Percentiles rank a stretch among this genome's conserved stretches.
Evolutionary conservation across 1,284 basidiomycete genomes (phyloP).

Genomic region (Xerocomus cyaneibrunnescens): DNA sequence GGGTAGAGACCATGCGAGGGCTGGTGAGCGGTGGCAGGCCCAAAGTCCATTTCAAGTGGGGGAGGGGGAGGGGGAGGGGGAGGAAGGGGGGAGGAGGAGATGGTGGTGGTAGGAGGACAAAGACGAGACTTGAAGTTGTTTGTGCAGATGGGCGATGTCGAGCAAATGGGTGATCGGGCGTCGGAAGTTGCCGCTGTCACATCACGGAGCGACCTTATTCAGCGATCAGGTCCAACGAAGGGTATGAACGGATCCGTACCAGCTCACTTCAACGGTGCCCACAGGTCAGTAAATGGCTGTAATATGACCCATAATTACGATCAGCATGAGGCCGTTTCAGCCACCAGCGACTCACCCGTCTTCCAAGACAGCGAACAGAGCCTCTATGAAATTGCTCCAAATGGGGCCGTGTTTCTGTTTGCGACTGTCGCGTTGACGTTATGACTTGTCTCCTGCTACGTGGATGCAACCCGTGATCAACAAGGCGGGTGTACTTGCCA

Average conservation of each 20-base stretch:
- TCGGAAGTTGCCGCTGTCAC: conserved; percentile 47
- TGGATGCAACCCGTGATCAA: conserved; percentile 8
- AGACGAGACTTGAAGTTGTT: conserved; percentile 25
- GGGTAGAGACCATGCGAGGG: conserved; percentile 48
- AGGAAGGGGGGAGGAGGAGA: conserved; percentile 14
- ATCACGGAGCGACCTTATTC: conserved; percentile 35
- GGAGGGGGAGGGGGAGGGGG: conserved; percentile 33
- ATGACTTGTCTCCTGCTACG: conserved; percentile 13
- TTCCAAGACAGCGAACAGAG: conserved; percentile 2
- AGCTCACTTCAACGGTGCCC: conserved; percentile 2
- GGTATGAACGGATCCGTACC: conserved; percentile 34
- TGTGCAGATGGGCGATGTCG: conserved; percentile 32
- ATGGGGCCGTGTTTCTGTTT: conserved; percentile 1
- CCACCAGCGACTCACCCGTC: conserved; percentile 20
- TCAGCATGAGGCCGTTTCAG: conserved; percentile 18
- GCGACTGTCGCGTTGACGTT: conserved; percentile 9
- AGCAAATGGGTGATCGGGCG: conserved; percentile 52
- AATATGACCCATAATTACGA: conserved; percentile 12
- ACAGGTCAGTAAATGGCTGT: conserved; percentile 12
- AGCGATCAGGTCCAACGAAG: conserved; percentile 24
- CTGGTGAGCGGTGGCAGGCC: conserved; percentile 34
- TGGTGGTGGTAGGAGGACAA: conserved; percentile 24
- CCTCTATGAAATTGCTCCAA: conserved; percentile 4
- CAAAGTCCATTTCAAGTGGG: conserved; percentile 48
- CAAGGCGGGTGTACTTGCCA: not conserved